Percentiles rank a stretch among this genome's conserved stretches.
Evolutionary conservation across 495 filamentous ascomycete genomes (phyloP).

Genomic region (Filosporella fistucella): DNA sequence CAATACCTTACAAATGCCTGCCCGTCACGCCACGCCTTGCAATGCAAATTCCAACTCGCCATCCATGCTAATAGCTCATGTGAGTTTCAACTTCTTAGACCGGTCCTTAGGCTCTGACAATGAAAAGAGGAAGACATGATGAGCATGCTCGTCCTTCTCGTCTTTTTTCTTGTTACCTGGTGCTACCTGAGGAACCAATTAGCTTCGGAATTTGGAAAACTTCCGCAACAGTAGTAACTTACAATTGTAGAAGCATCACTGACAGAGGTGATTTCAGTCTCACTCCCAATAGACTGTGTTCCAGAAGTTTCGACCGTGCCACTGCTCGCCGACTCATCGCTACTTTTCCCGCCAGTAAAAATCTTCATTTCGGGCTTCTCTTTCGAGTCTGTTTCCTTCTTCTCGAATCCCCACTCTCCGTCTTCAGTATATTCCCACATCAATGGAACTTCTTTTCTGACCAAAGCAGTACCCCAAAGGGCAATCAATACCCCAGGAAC

Average conservation of each 20-base stretch:
- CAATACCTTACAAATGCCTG: no score
- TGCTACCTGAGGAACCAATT: neutral
- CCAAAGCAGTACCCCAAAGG: conserved; percentile 74
- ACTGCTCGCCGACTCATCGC: no score
- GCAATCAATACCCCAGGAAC: conserved; percentile 78
- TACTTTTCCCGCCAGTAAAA: conserved; percentile 3
- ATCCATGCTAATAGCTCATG: neutral
- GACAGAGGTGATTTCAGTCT: no score
- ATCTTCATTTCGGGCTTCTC: conserved; percentile 16
- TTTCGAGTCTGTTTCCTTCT: conserved; percentile 11
- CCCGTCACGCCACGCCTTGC: no score
- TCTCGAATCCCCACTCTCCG: conserved; percentile 21
- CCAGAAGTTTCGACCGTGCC: no score
- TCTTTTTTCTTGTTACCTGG: conserved; percentile 14
- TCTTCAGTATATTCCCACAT: conserved; percentile 86
- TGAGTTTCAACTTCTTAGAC: neutral
- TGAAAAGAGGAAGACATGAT: conserved; percentile 25
- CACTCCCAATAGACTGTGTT: no score
- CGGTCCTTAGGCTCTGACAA: conserved; percentile 11
- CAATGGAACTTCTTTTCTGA: conserved; percentile 60
- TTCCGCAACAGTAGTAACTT: no score
- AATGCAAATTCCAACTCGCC: no score
- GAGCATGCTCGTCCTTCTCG: conserved; percentile 23
- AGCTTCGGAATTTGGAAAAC: neutral
- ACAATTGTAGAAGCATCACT: no score